Evolutionary conservation across 108 stramenopile species (phyloP).

Genomic region (Nitzschia sp.): DNA sequence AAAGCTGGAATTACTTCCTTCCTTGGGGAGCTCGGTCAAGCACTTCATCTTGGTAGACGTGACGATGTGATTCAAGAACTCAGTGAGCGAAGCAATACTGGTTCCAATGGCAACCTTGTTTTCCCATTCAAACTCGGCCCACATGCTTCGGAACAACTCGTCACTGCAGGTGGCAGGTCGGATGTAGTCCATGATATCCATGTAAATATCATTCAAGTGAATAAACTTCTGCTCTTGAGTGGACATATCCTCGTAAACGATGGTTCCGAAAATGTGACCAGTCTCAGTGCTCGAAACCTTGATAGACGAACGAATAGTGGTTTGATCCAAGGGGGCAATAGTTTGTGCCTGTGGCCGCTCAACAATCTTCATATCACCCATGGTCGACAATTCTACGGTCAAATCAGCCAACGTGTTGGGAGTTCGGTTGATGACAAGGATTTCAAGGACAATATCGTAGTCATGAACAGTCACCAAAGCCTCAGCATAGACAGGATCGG

Average conservation of each 20-base stretch:
- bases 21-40: constrained; percentile 83
- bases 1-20: constrained; percentile 79
- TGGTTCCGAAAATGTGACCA: constrained; percentile 99
- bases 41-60: constrained; percentile 96
- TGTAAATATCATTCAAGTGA: constrained; percentile 97
- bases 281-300: constrained; percentile 99
- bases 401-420: constrained; percentile 94
- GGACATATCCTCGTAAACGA: constrained; percentile 94
- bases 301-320: constrained; percentile 92
- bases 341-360: constrained; percentile 95
- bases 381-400: constrained; percentile 95
- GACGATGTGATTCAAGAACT: constrained; percentile 95
- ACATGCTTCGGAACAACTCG: constrained; percentile 97
- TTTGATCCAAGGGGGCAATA: constrained; percentile 94
- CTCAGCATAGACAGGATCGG: constrained; percentile 99
- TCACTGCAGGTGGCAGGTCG: constrained; percentile 94
- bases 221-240: constrained; percentile 94
- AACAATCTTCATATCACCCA: constrained; percentile 99
- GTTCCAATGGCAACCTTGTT: constrained; percentile 97
- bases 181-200: constrained; percentile 99
- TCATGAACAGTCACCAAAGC: constrained; percentile 97
- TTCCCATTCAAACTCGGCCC: constrained; percentile 99
- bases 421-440: constrained; percentile 97
- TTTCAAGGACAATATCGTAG: constrained; percentile 98
- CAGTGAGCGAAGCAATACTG: constrained; percentile 85